Evolutionary conservation across 164 flowering plant species (phyloP).

Genomic region (Hamamelis virginiana): DNA sequence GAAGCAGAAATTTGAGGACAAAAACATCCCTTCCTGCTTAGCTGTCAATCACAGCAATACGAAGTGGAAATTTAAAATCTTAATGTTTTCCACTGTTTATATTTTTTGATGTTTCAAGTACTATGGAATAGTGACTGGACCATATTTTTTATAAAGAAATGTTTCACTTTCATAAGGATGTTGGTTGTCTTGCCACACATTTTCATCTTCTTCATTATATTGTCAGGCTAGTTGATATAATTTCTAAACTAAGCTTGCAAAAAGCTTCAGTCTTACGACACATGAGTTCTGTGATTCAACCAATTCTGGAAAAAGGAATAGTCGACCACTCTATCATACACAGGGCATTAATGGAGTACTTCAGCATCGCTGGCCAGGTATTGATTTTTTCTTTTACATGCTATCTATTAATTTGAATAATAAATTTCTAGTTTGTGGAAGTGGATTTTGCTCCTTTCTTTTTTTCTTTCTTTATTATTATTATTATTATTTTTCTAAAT

Average conservation of each 20-base stretch:
- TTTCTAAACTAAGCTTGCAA: conserved; percentile 71
- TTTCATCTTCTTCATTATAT: conserved; percentile 4
- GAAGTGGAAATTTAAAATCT: too few species aligned
- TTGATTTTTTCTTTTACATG: neutral
- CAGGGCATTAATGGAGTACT: conserved; percentile 64
- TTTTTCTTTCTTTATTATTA: too few species aligned
- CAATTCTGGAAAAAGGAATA: conserved; percentile 90
- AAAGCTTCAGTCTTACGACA: conserved; percentile 68
- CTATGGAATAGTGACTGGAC: too few species aligned
- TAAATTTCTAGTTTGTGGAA: neutral
- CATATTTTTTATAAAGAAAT: neutral
- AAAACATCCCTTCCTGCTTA: too few species aligned
- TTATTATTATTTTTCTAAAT: conserved; percentile 32
- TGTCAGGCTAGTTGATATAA: conserved; percentile 75
- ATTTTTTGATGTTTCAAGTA: too few species aligned
- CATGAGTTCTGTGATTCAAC: conserved; percentile 75
- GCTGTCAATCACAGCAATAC: too few species aligned
- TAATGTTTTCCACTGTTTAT: too few species aligned
- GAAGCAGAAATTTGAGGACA: too few species aligned
- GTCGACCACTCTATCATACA: conserved; percentile 94
- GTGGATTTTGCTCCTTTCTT: neutral
- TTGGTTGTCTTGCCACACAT: neutral
- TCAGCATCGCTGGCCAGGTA: conserved; percentile 86
- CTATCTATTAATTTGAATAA: neutral
- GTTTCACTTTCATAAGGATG: neutral